Base-by-base conservation (phyloP, 768 basidiomycete genomes). In the Suillus tomentosus region DNA sequence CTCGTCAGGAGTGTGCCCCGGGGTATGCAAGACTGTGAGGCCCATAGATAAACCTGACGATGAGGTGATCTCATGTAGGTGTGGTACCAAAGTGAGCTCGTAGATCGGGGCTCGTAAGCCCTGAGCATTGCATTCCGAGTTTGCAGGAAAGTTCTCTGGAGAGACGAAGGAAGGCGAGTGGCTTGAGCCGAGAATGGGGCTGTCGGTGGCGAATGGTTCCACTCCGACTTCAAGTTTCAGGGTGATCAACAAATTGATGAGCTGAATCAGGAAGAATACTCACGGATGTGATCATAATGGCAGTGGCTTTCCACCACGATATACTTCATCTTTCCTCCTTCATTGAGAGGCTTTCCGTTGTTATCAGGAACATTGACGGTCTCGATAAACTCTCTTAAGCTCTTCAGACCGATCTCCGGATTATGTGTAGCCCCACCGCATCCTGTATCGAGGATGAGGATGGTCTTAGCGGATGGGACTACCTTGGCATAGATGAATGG, bases 211-310 rank as follows among this genome's bases (percentile, higher is more conserved):
- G 68, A 87, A 85, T 22, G 82, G 79, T 68, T 85, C 84, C 40
- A 80, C 73, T 2, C 78, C 84, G 56, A 85, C 83, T 85, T 47
- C 34, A 51, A 34, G 37, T 45, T n/a, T 60, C 24, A 31, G 17
- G 17, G 31, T 3, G 53, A 43, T 42, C 42, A 58, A 31, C 31
- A 31, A 8, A 24, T 42, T 1, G 11, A 56, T 7, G 24, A 10
- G 14, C 1, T 24, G 22, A 4, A 63, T 34, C n/a, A 17, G 7
- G 3, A 13, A 45, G 42, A n/a, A 50, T 48, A 78, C 84, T 60
- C 70, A 86, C 84, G 73, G 42, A 86, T 86, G 66, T 86, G 85
- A 66, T 86, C 85, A 66, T 84, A 85, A 65, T 86, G 85, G 63
- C 84, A 84, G 69, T 86, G 85, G 13, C 79, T 84, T 48, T 79